Evolutionary conservation across 2,329 filamentous ascomycete species (phyloP), one percentile per base, ranked within the genome.

Genomic region (Stachybotrys chlorohalonatus): DNA sequence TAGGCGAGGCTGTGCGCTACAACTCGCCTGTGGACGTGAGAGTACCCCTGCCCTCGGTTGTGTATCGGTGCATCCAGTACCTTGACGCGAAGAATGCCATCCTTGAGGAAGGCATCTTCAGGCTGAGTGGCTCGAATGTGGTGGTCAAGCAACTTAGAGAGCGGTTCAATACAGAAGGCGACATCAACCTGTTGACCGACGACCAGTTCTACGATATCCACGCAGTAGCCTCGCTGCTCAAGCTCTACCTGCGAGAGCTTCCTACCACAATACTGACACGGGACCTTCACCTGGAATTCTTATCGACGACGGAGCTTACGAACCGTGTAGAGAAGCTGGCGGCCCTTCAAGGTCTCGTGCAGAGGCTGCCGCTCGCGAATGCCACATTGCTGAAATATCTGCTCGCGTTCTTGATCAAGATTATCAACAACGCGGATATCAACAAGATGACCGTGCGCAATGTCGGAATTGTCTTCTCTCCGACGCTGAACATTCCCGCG

Each of bases 381-480:
- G 82, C 86, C 50, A 85, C 89, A 3, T 76, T 99, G 48, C 78
- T 99, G 46, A 86, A 87, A 63, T 91, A 95, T 59, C 75, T 99
- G 54, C 89, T 93, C 51, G 84, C 88, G 4, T 96, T 96, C 73
- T 73, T 99, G 63, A 90, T 96, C 66, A 87, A 88, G 64, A 93
- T 99, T 63, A 90, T 96, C 66, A 91, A 94, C 70, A 91, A 96
- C 63, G 79, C 90, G 7, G 86, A 89, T 62, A 77, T 87, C 58
- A 99, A 99, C 76, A 97, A 96, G 78, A 99, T 99, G 94, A 96
- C 89, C 11, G 89, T 96, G 53, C 86, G 93, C 60, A 99, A 99
- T 66, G 90, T 99, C 54, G 93, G 94, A 59, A 97, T 99, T 63
- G 93, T 99, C 55, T 99, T 99, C 70, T 95, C 94, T 15, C 94